Evolutionary conservation across 345 rosid genomes (phyloP).

Genomic region (Syzygium oleosum): DNA sequence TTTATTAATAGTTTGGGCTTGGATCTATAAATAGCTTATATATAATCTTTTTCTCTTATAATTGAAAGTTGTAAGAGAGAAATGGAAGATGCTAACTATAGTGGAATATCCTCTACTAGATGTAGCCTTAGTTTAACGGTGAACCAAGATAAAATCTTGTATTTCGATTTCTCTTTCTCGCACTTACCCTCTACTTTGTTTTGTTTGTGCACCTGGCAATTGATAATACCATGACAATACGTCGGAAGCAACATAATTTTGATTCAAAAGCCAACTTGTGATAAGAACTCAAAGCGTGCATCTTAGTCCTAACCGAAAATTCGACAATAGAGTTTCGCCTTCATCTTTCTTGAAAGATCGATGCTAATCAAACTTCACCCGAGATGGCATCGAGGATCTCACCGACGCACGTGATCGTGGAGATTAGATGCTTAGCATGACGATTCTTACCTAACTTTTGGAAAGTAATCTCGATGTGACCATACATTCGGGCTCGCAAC

Average conservation of each 20-base stretch:
- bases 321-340: neutral
- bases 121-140: no score
- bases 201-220: no score
- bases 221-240: neutral
- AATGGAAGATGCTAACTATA: no score
- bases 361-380: neutral
- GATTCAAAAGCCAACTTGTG: neutral
- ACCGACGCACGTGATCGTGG: neutral
- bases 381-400: neutral
- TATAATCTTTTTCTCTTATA: no score
- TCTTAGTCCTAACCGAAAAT: neutral
- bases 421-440: neutral
- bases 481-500: fast-evolving
- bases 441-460: neutral
- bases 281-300: neutral
- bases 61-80: no score
- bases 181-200: no score
- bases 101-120: no score
- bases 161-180: no score
- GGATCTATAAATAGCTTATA: no score
- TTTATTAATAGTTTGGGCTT: no score
- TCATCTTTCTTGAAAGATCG: neutral
- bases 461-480: neutral
- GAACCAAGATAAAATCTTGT: no score
- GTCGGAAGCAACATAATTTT: neutral